A percentile compares a stretch with the other conserved stretches of the same genome.
Evolutionary conservation across 2,329 filamentous ascomycete genomes (phyloP).

Genomic region (Lizonia empirigonia): DNA sequence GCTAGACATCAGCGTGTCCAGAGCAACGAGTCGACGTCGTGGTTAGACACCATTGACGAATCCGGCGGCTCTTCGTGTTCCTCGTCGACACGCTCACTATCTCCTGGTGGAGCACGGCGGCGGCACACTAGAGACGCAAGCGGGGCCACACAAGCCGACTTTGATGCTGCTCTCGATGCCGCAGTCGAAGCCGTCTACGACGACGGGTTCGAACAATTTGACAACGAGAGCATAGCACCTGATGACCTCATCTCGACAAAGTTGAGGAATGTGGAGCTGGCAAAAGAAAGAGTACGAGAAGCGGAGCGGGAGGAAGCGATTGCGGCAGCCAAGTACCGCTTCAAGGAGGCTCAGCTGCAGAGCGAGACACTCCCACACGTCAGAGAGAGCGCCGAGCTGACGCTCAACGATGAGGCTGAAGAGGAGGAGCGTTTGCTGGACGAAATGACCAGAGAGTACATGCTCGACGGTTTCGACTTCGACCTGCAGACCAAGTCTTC

Average conservation of each 20-base stretch:
- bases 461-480: conserved; percentile 82
- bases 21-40: conserved; percentile 83
- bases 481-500: conserved; percentile 70
- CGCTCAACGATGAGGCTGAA: conserved; percentile 49
- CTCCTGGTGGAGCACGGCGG: conserved; percentile 71
- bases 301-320: conserved; percentile 72
- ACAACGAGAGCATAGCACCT: conserved; percentile 51
- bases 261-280: conserved; percentile 70
- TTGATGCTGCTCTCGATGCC: conserved; percentile 91
- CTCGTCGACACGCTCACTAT: conserved; percentile 80
- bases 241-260: conserved; percentile 44
- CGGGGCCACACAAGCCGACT: conserved; percentile 81
- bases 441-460: conserved; percentile 84
- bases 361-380: conserved; percentile 53
- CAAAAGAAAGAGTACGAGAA: conserved; percentile 75
- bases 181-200: conserved; percentile 96
- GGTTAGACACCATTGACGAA: conserved; percentile 93
- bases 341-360: conserved; percentile 55
- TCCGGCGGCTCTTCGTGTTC: conserved; percentile 76
- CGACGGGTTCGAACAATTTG: conserved; percentile 80
- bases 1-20: conserved; percentile 56
- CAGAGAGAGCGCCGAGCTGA: conserved; percentile 45
- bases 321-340: conserved; percentile 64
- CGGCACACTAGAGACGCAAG: conserved; percentile 73
- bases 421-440: conserved; percentile 67